Base-by-base conservation (phyloP, 495 filamentous ascomycete genomes). In the Letharia columbiana region DNA sequence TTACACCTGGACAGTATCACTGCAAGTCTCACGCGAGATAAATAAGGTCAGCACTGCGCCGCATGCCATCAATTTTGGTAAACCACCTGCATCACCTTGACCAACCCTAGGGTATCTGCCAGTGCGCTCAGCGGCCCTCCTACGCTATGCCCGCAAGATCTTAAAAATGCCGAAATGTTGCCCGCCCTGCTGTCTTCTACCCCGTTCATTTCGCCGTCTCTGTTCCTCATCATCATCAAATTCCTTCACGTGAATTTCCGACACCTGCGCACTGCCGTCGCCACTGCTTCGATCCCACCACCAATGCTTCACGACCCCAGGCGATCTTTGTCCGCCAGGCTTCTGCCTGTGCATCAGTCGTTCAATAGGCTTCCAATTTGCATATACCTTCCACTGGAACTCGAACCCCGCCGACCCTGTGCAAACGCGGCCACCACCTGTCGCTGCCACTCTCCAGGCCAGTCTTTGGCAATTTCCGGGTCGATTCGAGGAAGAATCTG, bases 401-500 rank as follows among this genome's bases (percentile, higher is more conserved):
- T 23, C 28, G 63, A 65, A 28, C 54, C 63, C 6, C 63, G 49
- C 31, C 56, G 63, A 40, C 9, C 42, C 41, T 50, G 57, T n/a
- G 45, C 58, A 23, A 0, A 23, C 4, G 40, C 56, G 58, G 44
- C 44, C 11, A 61, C 52, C n/a, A 66, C 37, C 40, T 52, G 64
- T 31, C 33, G 56, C 23, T 66, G 44, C 64, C 64, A 66, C 49
- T 66, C 64, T 23, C 41, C 44, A 20, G 57, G 4, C 64, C 64
- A 66, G 2, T 66, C 64, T 23, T 61, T 49, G 20, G 65, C 68
- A 31, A 71, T 52, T 4, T 63, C 60, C 1, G 54, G 61, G 52
- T 70, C 68, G 44, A 71, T 61, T 35, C 68, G 63, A 44, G 37
- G 60, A 5, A 63, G 28, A 23, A 65, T 63, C 31, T 68, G 70